Base-by-base conservation (phyloP, 352 stramenopile species). In the Phytophthora hybrid region DNA sequence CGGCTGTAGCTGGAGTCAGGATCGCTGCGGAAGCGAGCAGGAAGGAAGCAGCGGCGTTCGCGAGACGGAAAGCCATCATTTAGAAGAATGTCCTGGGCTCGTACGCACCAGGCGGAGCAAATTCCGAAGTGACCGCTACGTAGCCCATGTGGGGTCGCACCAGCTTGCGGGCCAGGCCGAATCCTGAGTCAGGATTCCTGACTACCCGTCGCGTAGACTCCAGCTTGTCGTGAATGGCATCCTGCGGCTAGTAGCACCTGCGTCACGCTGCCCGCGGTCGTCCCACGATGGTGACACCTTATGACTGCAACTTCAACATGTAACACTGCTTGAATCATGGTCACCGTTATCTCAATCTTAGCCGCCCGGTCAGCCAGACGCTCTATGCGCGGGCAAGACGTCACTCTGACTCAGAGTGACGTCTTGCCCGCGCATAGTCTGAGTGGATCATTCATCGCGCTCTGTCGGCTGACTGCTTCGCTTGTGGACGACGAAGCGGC, bases 271-370 rank as follows among this genome's bases (percentile, higher is more conserved):
- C 66, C 59, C 60, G 54, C 52, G 29, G 34, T 49, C 41, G 61
- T 74, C 67, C 60, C 66, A 74, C 66, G 59, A 59, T 73, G 34
- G 32, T 58, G 58, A 68, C 66, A 47, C 31, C 44, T 64, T 73
- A 57, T 47, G 19, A 39, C 54, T 57, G 47, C 21, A 70, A 66
- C 67, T 74, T 64, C 61, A 70, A 74, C 14, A 31, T 63, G 53
- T 59, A 70, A 73, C 52, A 44, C 37, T 54, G n/a, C 59, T 59
- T 47, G 51, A 37, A 59, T 49, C 51, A 46, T 56, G 34, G 19
- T 37, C 26, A 18, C 7, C 5, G 16, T 5, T 41, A 41, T 41
- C 34, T 41, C 34, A 13, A 41, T 41, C 34, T 49, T 49, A 7
- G 18, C 29, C 44, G 21, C 44, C 8, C 34, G n/a, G 21, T 21